A percentile compares a stretch with the other conserved stretches of the same genome.
These are phyloP conservation scores for Aphanomyces stellatus DNA, from an alignment of 352 stramenopile genomes.

Conservation along the genomic window DNA sequence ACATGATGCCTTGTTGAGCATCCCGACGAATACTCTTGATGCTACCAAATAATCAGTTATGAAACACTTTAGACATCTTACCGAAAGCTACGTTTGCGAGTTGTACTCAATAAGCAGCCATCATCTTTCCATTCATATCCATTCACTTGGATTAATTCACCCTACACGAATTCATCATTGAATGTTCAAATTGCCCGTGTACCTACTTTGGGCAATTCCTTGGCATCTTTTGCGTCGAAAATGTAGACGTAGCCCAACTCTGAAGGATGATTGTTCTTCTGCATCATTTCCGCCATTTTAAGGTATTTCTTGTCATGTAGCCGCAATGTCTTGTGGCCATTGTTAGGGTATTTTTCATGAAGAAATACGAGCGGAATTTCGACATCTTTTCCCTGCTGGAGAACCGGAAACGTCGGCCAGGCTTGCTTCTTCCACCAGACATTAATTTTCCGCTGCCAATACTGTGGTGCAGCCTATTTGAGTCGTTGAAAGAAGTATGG, in stretches of 20 bases:
- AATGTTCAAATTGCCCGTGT: background rate
- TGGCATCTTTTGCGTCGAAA: conserved; percentile 16
- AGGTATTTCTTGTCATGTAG: conserved; percentile 20
- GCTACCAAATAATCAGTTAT: conserved; percentile 3
- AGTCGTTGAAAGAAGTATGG: background rate
- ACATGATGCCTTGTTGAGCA: conserved; percentile 15
- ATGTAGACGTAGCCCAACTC: conserved; percentile 19
- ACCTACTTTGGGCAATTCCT: conserved; percentile 13
- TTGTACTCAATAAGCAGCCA: conserved; percentile 6
- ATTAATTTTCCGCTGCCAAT: background rate
- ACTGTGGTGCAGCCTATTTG: background rate
- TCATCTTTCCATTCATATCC: conserved; percentile 17
- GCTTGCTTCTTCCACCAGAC: conserved; percentile 13
- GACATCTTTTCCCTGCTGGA: background rate
- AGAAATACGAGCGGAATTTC: conserved; percentile 20
- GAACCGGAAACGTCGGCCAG: background rate
- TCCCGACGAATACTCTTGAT: conserved; percentile 20
- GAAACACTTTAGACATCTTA: background rate
- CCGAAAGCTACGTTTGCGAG: conserved; percentile 17
- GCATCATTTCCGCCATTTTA: conserved; percentile 13
- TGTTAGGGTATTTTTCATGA: conserved; percentile 13
- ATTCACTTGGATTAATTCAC: conserved; percentile 16
- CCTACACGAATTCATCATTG: background rate
- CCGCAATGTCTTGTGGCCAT: conserved; percentile 12
- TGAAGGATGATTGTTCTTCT: conserved; percentile 5